Percentiles rank a stretch among this genome's conserved stretches.
Evolutionary conservation across 352 stramenopile species (phyloP).

Genomic region (Phytophthora ramorum): DNA sequence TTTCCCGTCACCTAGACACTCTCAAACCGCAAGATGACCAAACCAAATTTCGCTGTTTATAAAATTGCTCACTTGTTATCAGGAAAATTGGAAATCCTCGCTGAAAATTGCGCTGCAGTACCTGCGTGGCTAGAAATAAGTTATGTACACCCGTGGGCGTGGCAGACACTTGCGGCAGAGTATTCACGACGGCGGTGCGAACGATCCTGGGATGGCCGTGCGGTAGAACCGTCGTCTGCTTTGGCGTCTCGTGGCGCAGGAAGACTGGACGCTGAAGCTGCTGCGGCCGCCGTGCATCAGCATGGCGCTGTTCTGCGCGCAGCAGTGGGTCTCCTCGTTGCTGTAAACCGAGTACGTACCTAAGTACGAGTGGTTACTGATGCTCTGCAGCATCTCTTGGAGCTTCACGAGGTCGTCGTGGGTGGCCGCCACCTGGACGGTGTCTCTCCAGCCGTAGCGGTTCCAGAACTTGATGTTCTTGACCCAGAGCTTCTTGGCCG

Average conservation of each 20-base stretch:
- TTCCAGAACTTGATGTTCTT: slow-evolving; percentile 74
- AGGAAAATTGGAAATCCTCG: slow-evolving; percentile 13
- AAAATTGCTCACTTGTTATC: slow-evolving; percentile 13
- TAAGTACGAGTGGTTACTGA: slow-evolving; percentile 5
- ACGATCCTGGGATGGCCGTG: slow-evolving; percentile 32
- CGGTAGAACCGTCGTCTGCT: slow-evolving; percentile 65
- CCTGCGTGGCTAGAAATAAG: slow-evolving; percentile 33
- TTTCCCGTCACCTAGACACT: slow-evolving; percentile 1
- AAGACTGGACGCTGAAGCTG: slow-evolving; percentile 20
- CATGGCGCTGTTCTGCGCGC: slow-evolving; percentile 33
- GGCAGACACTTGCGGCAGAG: slow-evolving; percentile 9
- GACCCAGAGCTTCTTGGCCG: slow-evolving; percentile 65
- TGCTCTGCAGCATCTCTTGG: slow-evolving; percentile 34
- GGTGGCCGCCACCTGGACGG: slow-evolving; percentile 46
- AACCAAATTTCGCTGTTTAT: not conserved
- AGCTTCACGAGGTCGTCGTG: slow-evolving; percentile 49
- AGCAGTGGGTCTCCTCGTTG: slow-evolving; percentile 33
- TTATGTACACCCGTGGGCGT: slow-evolving; percentile 36
- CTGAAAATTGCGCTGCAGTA: slow-evolving; percentile 7
- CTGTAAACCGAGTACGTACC: slow-evolving; percentile 27
- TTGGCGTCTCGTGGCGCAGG: slow-evolving; percentile 32
- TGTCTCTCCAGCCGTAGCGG: slow-evolving; percentile 74
- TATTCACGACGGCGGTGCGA: slow-evolving; percentile 39
- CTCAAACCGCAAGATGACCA: too few species aligned
- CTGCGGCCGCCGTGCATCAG: slow-evolving; percentile 22